These are phyloP conservation scores for Theobroma grandiflorum DNA, from an alignment of 441 rosid genomes.

Conservation along the genomic window DNA sequence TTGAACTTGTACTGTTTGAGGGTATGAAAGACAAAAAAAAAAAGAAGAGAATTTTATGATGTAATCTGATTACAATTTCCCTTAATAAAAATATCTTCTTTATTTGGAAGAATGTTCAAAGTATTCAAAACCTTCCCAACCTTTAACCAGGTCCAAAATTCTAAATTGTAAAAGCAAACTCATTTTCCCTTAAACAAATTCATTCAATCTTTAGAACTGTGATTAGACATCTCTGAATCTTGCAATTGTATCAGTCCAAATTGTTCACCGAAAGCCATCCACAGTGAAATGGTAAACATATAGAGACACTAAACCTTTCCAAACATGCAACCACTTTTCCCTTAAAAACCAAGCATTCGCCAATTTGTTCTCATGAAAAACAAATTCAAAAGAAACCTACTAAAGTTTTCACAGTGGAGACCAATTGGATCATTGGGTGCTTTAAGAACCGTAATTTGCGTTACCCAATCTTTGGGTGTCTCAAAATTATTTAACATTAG, in stretches of 20 bases:
- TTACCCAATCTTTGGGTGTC: background rate
- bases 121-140: no score
- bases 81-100: no score
- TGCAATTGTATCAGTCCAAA: background rate
- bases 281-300: background rate
- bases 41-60: no score
- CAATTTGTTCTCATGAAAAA: background rate
- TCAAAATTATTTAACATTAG: background rate
- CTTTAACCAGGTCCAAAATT: background rate
- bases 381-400: background rate
- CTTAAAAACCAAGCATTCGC: background rate
- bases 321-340: background rate
- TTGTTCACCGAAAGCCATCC: conserved; percentile 5
- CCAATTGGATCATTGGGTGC: background rate
- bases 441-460: conserved; percentile 18
- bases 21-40: no score
- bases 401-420: background rate
- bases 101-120: no score
- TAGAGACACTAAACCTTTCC: background rate
- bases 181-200: background rate
- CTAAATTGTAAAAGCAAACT: background rate
- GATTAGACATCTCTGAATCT: background rate
- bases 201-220: background rate
- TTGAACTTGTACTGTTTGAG: no score
- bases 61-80: background rate